Percentiles rank a stretch among this genome's conserved stretches.
Evolutionary conservation across 2,329 filamentous ascomycete species (phyloP).

Genomic region (Hypocreales sp.): DNA sequence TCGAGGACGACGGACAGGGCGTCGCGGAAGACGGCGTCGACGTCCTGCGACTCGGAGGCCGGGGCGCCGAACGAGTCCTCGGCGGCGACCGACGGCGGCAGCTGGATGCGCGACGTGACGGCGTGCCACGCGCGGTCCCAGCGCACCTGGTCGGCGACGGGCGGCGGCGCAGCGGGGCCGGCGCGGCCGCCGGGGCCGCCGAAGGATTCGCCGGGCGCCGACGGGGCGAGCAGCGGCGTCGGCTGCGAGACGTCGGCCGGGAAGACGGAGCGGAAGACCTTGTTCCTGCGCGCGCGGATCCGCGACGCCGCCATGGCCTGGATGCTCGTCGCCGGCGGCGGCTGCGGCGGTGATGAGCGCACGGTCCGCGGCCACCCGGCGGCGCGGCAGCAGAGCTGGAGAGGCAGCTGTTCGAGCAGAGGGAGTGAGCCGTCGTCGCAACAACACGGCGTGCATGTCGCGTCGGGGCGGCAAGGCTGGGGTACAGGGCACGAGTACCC

Average conservation of each 20-base stretch:
- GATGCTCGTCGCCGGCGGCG: too few relatives aligned
- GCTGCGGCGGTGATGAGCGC: too few relatives aligned
- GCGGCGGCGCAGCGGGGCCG: conserved; percentile 5
- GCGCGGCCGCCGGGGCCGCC: conserved; percentile 15
- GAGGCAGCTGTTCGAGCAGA: too few relatives aligned
- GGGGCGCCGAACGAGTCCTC: conserved; percentile 38
- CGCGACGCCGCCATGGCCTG: conserved; percentile 25
- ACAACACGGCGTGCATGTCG: too few relatives aligned
- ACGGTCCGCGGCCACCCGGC: too few relatives aligned
- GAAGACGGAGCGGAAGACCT: conserved; percentile 40
- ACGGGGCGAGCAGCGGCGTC: conserved; percentile 25
- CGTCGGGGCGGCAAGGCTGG: too few relatives aligned
- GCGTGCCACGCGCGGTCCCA: conserved; percentile 49
- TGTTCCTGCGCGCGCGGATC: conserved; percentile 30
- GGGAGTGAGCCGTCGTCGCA: too few relatives aligned
- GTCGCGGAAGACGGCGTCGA: conserved; percentile 29
- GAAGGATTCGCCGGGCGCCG: conserved; percentile 29
- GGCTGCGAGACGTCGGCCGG: conserved; percentile 33
- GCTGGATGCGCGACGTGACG: conserved; percentile 40
- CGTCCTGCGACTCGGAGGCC: conserved; percentile 24
- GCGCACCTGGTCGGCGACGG: conserved; percentile 32
- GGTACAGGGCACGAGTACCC: too few relatives aligned
- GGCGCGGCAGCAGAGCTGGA: too few relatives aligned
- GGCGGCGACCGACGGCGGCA: conserved; percentile 37
- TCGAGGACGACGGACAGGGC: conserved; percentile 38